Evolutionary conservation across 306 rosid species (phyloP).

Genomic region (Pyrus betulifolia): DNA sequence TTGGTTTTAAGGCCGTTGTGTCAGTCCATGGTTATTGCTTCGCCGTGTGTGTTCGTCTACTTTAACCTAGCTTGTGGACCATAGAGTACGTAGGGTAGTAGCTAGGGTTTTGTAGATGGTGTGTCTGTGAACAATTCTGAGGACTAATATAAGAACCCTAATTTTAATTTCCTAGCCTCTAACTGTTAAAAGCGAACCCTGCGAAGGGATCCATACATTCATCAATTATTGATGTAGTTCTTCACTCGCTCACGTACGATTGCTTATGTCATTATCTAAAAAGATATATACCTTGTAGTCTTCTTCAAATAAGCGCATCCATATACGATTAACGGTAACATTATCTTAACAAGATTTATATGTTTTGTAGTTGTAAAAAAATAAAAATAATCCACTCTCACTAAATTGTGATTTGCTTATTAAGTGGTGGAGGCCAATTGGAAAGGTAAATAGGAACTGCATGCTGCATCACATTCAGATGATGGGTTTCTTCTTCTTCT

Average conservation of each 20-base stretch:
- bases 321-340: accelerated
- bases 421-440: background rate
- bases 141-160: too few species aligned
- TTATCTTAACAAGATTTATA: too few species aligned
- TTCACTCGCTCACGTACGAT: background rate
- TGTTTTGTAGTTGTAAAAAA: background rate
- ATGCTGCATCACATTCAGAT: background rate
- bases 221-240: background rate
- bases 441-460: background rate
- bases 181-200: background rate
- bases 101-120: background rate
- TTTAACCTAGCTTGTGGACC: background rate
- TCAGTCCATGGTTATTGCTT: background rate
- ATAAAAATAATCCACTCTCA: background rate
- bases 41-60: background rate
- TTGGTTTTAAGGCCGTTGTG: background rate
- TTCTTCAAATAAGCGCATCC: too few species aligned
- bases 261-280: too few species aligned
- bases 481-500: background rate
- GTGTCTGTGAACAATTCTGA: background rate
- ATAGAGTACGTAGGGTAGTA: background rate
- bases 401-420: background rate
- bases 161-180: too few species aligned
- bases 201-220: background rate
- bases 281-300: too few species aligned